Evolutionary conservation across 2,329 filamentous ascomycete genomes (phyloP).

Genomic region (Monosporascus sp.): DNA sequence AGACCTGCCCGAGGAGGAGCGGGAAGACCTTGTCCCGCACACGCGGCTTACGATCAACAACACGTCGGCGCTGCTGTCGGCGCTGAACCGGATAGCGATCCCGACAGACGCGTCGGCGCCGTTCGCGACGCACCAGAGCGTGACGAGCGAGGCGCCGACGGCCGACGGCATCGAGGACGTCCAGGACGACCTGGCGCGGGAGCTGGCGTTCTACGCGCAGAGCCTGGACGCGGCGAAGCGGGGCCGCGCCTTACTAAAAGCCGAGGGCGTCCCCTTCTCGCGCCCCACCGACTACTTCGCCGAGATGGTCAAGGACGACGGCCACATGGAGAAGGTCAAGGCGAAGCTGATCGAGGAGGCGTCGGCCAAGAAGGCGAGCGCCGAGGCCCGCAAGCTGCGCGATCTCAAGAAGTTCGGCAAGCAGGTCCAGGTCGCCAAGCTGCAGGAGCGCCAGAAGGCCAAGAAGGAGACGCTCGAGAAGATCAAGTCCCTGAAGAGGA

Average conservation of each 20-base stretch:
- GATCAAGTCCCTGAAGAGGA: conserved; percentile 91
- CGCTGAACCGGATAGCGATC: conserved; percentile 73
- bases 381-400: conserved; percentile 84
- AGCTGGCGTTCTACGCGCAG: conserved; percentile 90
- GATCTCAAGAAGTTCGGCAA: conserved; percentile 99
- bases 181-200: conserved; percentile 86
- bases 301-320: conserved; percentile 98
- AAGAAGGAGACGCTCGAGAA: conserved; percentile 93
- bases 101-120: conserved; percentile 61
- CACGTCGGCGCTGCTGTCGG: conserved; percentile 73
- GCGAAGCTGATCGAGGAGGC: conserved; percentile 89
- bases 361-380: conserved; percentile 82
- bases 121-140: conserved; percentile 77
- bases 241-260: conserved; percentile 68
- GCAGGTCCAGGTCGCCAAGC: conserved; percentile 91
- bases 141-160: conserved; percentile 63
- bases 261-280: conserved; percentile 80
- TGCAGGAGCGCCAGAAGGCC: conserved; percentile 88
- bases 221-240: conserved; percentile 71
- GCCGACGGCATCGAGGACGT: conserved; percentile 68
- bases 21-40: conserved; percentile 81
- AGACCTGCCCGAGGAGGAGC: conserved; percentile 71
- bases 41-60: conserved; percentile 98
- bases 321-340: conserved; percentile 97
- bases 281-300: conserved; percentile 94